A percentile compares a stretch with the other conserved stretches of the same genome.
These are phyloP conservation scores for Casuarina cunninghamiana DNA, from an alignment of 306 rosid genomes.

Conservation along the genomic window DNA sequence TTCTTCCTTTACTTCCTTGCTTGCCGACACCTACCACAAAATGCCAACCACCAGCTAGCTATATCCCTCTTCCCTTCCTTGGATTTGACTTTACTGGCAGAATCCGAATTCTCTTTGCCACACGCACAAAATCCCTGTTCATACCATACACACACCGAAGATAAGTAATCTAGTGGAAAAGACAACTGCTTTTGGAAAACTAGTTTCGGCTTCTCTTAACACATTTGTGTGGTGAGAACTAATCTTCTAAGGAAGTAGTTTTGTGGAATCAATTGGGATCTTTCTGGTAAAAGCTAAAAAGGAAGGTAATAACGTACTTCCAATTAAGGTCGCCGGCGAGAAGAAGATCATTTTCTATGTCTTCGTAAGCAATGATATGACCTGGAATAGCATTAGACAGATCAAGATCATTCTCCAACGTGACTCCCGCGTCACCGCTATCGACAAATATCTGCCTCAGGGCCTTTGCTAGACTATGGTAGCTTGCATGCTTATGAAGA, in stretches of 20 bases:
- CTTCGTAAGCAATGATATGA: slow-evolving; percentile 81
- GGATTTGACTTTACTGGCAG: slow-evolving; percentile 62
- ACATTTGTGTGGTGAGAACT: neutral
- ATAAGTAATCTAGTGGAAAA: neutral
- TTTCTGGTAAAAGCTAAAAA: neutral
- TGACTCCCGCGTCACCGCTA: slow-evolving; percentile 5
- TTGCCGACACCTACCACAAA: slow-evolving; percentile 29
- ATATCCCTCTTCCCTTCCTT: slow-evolving; percentile 44
- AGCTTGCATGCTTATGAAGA: slow-evolving; percentile 77
- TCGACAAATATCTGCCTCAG: slow-evolving; percentile 71
- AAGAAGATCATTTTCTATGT: slow-evolving; percentile 88
- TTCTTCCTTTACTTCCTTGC: slow-evolving; percentile 26
- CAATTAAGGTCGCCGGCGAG: slow-evolving; percentile 88
- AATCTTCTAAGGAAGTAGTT: too few species aligned
- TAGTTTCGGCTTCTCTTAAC: neutral
- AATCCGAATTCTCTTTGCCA: slow-evolving; percentile 84
- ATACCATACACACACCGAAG: slow-evolving; percentile 9
- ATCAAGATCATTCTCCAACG: slow-evolving; percentile 35
- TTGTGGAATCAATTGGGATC: too few species aligned
- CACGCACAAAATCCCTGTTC: slow-evolving; percentile 77
- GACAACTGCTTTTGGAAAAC: neutral
- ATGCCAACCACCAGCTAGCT: neutral
- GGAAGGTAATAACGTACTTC: slow-evolving; percentile 41
- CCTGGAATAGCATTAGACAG: slow-evolving; percentile 83
- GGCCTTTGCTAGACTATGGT: slow-evolving; percentile 71